These are phyloP conservation scores for Penicillium turbatum DNA, from an alignment of 495 filamentous ascomycete genomes.

Conservation along the genomic window DNA sequence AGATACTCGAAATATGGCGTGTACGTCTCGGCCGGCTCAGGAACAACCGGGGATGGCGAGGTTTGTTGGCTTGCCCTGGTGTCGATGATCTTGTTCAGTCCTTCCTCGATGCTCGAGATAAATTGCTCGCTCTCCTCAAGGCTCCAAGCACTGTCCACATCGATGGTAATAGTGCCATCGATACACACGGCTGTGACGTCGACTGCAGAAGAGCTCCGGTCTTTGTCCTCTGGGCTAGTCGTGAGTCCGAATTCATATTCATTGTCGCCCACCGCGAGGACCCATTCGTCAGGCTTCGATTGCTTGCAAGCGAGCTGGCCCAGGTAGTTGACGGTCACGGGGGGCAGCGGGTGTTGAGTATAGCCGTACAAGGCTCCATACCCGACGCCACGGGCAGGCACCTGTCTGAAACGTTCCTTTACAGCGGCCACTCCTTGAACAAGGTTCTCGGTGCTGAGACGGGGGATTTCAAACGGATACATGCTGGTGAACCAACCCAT, in stretches of 20 bases:
- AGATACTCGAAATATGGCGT: background rate
- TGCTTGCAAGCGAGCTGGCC: background rate
- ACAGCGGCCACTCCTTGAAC: background rate
- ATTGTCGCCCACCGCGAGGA: background rate
- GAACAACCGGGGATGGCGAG: background rate
- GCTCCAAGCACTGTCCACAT: background rate
- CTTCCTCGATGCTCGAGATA: background rate
- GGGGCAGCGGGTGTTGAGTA: background rate
- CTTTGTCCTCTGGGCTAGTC: background rate
- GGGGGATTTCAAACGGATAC: background rate
- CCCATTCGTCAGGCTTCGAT: background rate
- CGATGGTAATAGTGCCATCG: background rate
- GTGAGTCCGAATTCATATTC: background rate
- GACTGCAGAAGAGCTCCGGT: background rate
- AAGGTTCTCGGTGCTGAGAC: background rate
- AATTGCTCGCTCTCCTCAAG: background rate
- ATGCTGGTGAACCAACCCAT: background rate
- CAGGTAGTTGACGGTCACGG: background rate
- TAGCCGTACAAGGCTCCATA: background rate
- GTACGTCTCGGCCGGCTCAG: background rate
- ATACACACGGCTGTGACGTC: background rate
- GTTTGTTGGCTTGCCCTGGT: background rate
- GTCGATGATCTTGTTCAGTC: background rate
- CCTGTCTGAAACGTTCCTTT: background rate
- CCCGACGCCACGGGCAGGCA: background rate